Base-by-base conservation (phyloP, 1,284 basidiomycete genomes). In the Jaminaea rosea region DNA sequence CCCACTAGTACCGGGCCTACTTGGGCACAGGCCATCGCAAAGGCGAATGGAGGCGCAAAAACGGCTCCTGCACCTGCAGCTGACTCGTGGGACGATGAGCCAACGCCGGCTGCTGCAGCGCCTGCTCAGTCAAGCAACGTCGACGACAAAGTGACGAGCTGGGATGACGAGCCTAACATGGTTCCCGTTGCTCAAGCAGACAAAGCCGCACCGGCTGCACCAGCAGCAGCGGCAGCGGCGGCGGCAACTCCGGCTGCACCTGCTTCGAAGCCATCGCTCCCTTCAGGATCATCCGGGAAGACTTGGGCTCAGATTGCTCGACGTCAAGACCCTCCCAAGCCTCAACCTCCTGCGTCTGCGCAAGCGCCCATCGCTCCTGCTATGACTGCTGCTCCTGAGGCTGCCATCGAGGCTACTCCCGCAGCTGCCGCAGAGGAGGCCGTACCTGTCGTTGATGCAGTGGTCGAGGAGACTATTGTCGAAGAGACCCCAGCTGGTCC, bases 291-390 rank as follows among this genome's bases (percentile, higher is more conserved):
- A 17, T 49, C 37, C n/a, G n/a, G n/a, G 34, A 64, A 65, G 69
- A 72, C 65, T 62, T 73, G 70, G 70, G 70, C 70, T 47, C 70
- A 73, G 54, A 65, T 73, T 28, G 70, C 70, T 36, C 45, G 50
- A 24, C 54, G 50, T 26, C 34, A 39, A 23, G 65, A 69, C 52
- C 54, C 63, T 24, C 61, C 65, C 47, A 65, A 65, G 57, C 56
- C 57, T 31, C 28, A 52, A 15, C 32, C 23, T 26, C 47, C 47
- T 19, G 49, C 41, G 15, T 28, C 39, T 17, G 47, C 39, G 26
- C 36, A 39, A 17, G 47, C 46, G 11, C 49, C 39, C 10, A 41
- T 57, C 44, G 47, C 49, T 21, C 50, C 50, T 10, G 27, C 51
- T 39, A 26, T 36, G 32, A 53, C 37, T 5, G 45, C 52, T 26